Conservation (phyloP, 805 yeast genomes). For the Wickerhamiella allomyrinae region DNA sequence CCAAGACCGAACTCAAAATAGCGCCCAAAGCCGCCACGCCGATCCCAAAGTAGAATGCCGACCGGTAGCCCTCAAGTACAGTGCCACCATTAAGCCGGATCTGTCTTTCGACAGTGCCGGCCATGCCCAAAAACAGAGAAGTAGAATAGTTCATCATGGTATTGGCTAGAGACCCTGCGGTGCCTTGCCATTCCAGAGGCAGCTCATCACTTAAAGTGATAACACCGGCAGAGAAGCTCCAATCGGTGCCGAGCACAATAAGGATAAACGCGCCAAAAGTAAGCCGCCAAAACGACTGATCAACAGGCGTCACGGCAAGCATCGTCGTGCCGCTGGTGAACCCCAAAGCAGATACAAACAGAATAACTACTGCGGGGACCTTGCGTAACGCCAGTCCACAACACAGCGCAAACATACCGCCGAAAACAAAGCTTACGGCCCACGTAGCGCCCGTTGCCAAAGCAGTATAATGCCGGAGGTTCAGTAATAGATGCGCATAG, state of each 20-base stretch:
- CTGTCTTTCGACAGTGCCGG: constrained; percentile 28
- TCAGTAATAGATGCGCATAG: constrained; percentile 38
- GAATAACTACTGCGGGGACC: constrained; percentile 36
- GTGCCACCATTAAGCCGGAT: constrained; percentile 3
- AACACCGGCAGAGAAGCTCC: constrained; percentile 63
- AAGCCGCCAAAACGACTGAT: constrained; percentile 46
- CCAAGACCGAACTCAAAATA: background rate
- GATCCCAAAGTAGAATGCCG: background rate
- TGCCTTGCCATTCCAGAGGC: constrained; percentile 55
- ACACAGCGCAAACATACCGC: constrained; percentile 40
- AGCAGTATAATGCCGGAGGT: constrained; percentile 35
- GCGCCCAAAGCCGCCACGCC: background rate
- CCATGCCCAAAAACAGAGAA: constrained; percentile 53
- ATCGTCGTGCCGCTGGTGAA: constrained; percentile 28
- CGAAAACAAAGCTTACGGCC: constrained; percentile 36
- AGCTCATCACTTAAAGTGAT: constrained; percentile 44
- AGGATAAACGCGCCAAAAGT: constrained; percentile 44
- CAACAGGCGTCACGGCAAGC: constrained; percentile 29
- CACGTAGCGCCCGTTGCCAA: constrained; percentile 34
- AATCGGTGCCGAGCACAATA: constrained; percentile 61
- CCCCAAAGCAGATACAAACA: constrained; percentile 38
- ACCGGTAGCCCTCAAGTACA: background rate
- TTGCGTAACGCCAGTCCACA: constrained; percentile 37
- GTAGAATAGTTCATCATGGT: constrained; percentile 62
- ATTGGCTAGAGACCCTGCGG: constrained; percentile 60